A percentile compares a stretch with the other conserved stretches of the same genome.
phyloP scores from a whole-genome alignment of 148 eudicot species.

The Limonium bicolor region DNA sequence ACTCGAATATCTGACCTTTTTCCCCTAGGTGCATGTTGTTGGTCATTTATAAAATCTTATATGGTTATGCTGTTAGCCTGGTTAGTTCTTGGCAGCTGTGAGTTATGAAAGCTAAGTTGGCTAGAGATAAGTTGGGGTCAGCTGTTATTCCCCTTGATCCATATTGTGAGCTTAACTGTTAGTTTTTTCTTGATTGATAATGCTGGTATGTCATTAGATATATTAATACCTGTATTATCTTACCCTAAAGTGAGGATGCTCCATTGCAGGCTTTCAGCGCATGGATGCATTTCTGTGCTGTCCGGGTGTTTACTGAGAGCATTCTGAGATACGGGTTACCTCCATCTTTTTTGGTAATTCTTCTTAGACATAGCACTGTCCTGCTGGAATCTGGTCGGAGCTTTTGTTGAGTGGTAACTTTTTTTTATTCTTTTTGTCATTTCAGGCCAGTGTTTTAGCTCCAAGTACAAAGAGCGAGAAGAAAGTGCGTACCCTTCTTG shows the following conservation, averaged over 20 bases:
- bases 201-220: too few species aligned
- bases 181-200: too few species aligned
- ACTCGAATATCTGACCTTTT: too few species aligned
- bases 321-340: conserved; percentile 94
- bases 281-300: conserved; percentile 94
- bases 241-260: conserved; percentile 2
- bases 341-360: conserved; percentile 66
- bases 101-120: too few species aligned
- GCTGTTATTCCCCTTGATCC: too few species aligned
- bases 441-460: conserved; percentile 68
- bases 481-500: conserved; percentile 86
- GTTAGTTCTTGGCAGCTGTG: too few species aligned
- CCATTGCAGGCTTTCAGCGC: conserved; percentile 49
- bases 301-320: conserved; percentile 71
- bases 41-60: too few species aligned
- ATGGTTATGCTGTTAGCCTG: too few species aligned
- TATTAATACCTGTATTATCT: too few species aligned
- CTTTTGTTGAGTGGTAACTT: neutral
- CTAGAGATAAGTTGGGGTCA: too few species aligned
- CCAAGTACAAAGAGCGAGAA: conserved; percentile 81
- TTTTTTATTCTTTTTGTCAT: conserved; percentile 5
- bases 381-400: neutral
- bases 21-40: too few species aligned
- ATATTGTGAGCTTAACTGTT: too few species aligned
- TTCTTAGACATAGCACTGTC: neutral